Base-by-base conservation (phyloP, 345 rosid species). In the Pistacia vera region DNA sequence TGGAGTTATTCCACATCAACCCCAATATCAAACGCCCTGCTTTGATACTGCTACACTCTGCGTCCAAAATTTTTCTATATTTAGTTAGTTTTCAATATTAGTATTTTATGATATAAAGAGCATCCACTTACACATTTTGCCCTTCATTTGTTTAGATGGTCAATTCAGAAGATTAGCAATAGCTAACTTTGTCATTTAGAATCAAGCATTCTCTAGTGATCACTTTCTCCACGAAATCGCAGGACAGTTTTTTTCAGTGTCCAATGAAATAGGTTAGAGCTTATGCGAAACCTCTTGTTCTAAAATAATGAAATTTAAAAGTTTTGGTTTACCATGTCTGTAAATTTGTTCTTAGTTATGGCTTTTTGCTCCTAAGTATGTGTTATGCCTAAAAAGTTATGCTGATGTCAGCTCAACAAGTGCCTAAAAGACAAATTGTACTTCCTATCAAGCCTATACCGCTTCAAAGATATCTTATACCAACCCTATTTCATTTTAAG, bases 1-100 rank as follows among this genome's bases (percentile, higher is more conserved):
- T 83, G 17, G 78, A 81, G 82, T 58, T 83, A 6, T 83, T 85
- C 79, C 25, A 72, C 77, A 77, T 83, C 38, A 71, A 74, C 36
- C 73, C 80, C 55, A 68, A 54, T 59, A 77, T 20, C 38, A 83
- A 81, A 76, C 86, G 85, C 63, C 88, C 88, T 77, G 80, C 83
- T 63, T 75, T 83, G 55, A 84, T 85, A 74, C 63, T 85, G 74
- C 78, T 85, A 65, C 80, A 78, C 48, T 77, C 70, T 73, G 75
- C 68, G 72, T 73, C 77, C 77, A 75, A 74, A 75, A 85, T 60
- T 78, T 67, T 17, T 51, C 78, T 79, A 72, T 71, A 63, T 81
- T 78, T 63, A 68, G 88, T 82, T 73, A 55, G 68, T 56, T 61
- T 77, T 30, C 65, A 35, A 69, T 36, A 36, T 36, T 5, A 36